These are phyloP conservation scores for Candida buenavistaensis DNA, from an alignment of 1,139 yeast species.

Conservation along the genomic window DNA sequence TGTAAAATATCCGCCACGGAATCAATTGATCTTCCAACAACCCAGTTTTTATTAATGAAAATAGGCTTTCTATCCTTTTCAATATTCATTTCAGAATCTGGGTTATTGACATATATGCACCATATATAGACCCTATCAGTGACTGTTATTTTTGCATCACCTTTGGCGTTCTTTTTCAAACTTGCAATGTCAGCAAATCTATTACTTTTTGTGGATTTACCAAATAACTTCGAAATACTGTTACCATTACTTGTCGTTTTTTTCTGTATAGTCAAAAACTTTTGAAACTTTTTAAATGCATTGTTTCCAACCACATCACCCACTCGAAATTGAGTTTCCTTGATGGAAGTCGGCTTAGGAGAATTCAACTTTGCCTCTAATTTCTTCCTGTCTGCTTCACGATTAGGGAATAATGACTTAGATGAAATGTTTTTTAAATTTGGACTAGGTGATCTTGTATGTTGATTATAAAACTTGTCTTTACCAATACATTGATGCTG, in stretches of 20 bases:
- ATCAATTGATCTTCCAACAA: slow-evolving; percentile 78
- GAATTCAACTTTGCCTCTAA: slow-evolving; percentile 38
- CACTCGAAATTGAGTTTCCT: slow-evolving; percentile 24
- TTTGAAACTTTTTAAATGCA: slow-evolving; percentile 49
- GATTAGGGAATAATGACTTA: slow-evolving; percentile 56
- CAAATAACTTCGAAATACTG: slow-evolving; percentile 19
- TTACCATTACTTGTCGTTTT: slow-evolving; percentile 10
- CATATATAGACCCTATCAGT: slow-evolving; percentile 64
- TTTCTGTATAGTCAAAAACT: slow-evolving; percentile 41
- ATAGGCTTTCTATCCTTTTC: slow-evolving; percentile 38
- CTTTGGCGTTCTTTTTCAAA: slow-evolving; percentile 59
- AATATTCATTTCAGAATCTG: slow-evolving; percentile 26
- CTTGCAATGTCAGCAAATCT: slow-evolving; percentile 26
- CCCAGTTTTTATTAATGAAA: slow-evolving; percentile 64
- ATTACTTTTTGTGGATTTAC: slow-evolving; percentile 11
- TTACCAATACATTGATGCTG: slow-evolving; percentile 45
- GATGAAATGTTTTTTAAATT: slow-evolving; percentile 26
- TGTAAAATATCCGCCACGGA: slow-evolving; percentile 55
- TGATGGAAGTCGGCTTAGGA: slow-evolving; percentile 29
- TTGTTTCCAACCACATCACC: slow-evolving; percentile 30
- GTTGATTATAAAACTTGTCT: slow-evolving; percentile 15
- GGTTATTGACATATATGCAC: slow-evolving; percentile 44
- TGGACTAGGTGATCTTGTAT: slow-evolving; percentile 13
- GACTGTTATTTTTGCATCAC: slow-evolving; percentile 58
- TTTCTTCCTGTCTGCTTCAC: slow-evolving; percentile 38